Base-by-base conservation (phyloP, 2,329 filamentous ascomycete species). In the Apiospora hydei region DNA sequence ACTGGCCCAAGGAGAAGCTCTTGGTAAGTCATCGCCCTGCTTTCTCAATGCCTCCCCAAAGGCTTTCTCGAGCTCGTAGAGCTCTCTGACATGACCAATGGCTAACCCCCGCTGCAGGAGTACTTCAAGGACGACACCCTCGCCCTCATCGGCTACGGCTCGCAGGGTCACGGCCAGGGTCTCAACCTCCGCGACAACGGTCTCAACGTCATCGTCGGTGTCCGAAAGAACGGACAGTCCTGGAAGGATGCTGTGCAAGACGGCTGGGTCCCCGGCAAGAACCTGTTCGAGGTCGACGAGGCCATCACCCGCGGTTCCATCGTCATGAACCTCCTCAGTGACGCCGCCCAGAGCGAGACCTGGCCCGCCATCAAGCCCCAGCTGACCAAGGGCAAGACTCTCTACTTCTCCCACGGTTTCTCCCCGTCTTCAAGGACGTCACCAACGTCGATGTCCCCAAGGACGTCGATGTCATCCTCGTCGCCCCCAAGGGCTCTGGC, bases 331-430 rank as follows among this genome's bases (percentile, higher is more conserved):
- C 90, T 99, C 79, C 94, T 99, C 86, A 94, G 91, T 84, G 96
- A 99, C 84, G 96, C 96, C 81, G 96, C 96, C 80, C 96, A 99
- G 91, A 95, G 91, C 81, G 96, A 98, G 93, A 99, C 96, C 76
- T 99, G 96, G 96, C 95, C 96, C 81, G 88, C 91, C 80, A 96
- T 99, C 87, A 98, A 98, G 93, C 96, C 96, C 82, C 94, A 97
- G 88, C 89, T 99, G 82, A 95, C 93, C 86, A 96, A 98, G 94
- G 96, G 94, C 89, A 99, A 99, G 96, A 99, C 96, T 74, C 94
- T 99, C 80, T 99, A 99, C 93, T 99, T 99, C 91, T 98, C 96
- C 79, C 96, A 99, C 91, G 96, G 96, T 83, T 99, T 99, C 94
- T 98, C 96, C 76, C 96, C 83, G 95, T 99, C 86, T 99, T 99